Conservation (phyloP, 257 asterid genomes). For the Henckelia pumila region DNA sequence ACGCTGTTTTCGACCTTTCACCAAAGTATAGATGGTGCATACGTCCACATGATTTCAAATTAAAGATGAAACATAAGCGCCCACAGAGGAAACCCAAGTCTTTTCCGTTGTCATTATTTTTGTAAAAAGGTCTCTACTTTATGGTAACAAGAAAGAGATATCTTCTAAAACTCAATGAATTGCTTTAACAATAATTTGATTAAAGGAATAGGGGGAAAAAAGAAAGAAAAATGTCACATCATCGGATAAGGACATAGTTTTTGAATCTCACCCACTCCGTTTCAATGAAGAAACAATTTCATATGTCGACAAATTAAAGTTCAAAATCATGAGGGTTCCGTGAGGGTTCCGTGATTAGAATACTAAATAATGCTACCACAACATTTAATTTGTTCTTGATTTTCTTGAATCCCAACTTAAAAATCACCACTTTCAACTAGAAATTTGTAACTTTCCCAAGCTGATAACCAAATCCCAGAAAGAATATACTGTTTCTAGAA, state of each 20-base stretch:
- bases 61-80: not conserved
- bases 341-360: not conserved
- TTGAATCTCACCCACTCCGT: not conserved
- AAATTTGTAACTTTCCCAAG: not conserved
- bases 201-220: not conserved
- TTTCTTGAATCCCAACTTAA: not conserved
- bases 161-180: not conserved
- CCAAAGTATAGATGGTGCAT: not conserved
- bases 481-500: not conserved
- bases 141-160: not conserved
- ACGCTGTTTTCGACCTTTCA: not conserved
- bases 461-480: not conserved
- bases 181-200: not conserved
- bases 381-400: not conserved
- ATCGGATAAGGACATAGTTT: not conserved
- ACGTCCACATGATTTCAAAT: not conserved
- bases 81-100: not conserved
- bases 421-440: not conserved
- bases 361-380: not conserved
- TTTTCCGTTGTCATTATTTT: not conserved
- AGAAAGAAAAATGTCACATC: not conserved
- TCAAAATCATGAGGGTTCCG: not conserved
- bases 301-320: not conserved
- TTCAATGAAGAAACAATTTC: not conserved
- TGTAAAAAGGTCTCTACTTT: not conserved